These are phyloP conservation scores for Pestalotiopsis sp. DNA, from an alignment of 2,329 filamentous ascomycete genomes.

Conservation along the genomic window DNA sequence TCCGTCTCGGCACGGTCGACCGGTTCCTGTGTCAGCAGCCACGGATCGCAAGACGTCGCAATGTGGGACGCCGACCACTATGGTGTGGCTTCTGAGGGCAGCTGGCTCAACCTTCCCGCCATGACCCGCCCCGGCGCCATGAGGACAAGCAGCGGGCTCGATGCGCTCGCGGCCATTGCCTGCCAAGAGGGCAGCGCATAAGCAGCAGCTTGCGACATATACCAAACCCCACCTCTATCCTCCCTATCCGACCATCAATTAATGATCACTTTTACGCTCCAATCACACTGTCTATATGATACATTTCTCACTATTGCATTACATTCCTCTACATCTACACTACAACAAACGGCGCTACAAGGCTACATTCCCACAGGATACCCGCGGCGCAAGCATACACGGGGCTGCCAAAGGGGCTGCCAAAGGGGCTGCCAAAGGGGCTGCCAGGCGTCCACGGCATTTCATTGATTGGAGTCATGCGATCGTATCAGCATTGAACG, in stretches of 20 bases:
- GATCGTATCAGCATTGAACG: background rate
- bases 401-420: background rate
- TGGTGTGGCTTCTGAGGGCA: conserved; percentile 31
- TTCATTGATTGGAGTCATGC: background rate
- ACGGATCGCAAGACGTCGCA: conserved; percentile 29
- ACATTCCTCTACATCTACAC: background rate
- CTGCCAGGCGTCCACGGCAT: background rate
- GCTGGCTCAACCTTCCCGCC: conserved; percentile 48
- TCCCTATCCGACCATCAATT: background rate
- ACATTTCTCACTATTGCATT: background rate
- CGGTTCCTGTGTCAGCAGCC: conserved; percentile 29
- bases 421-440: background rate
- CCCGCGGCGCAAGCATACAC: conserved; percentile 4
- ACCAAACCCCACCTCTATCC: background rate
- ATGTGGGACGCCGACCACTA: conserved; percentile 45
- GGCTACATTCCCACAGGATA: background rate
- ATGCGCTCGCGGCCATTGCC: conserved; percentile 55
- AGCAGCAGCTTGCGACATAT: background rate
- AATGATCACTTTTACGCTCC: background rate
- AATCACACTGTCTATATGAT: background rate
- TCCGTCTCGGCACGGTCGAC: conserved; percentile 33
- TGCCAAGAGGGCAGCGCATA: conserved; percentile 43
- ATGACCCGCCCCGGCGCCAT: conserved; percentile 44
- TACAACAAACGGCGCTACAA: background rate
- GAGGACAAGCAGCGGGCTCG: conserved; percentile 53